Evolutionary conservation across 306 rosid genomes (phyloP).

Genomic region (Dicorynia guianensis): DNA sequence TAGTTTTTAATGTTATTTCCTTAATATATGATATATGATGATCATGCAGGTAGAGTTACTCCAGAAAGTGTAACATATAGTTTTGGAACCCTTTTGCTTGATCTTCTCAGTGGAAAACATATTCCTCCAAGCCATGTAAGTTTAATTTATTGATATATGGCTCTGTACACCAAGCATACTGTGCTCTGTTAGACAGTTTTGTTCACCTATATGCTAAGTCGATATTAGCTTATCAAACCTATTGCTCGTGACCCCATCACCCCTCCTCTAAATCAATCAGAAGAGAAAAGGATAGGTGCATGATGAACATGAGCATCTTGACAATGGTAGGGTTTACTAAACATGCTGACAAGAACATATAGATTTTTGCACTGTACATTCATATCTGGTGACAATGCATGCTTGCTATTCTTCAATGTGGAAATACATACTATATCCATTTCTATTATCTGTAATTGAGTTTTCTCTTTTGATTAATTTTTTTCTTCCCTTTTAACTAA

Average conservation of each 20-base stretch:
- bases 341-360: too few relatives aligned
- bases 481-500: conserved; percentile 24
- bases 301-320: not conserved
- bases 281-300: not conserved
- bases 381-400: not conserved
- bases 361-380: not conserved
- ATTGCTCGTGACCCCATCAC: not conserved
- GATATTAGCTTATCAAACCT: not conserved
- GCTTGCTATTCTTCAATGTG: conserved; percentile 1
- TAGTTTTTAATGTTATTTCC: conserved; percentile 18
- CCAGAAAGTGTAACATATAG: conserved; percentile 93
- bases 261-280: not conserved
- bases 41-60: conserved; percentile 80
- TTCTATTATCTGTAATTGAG: too few relatives aligned
- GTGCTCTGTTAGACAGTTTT: not conserved
- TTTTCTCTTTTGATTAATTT: not conserved
- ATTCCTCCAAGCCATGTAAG: conserved; percentile 99
- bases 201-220: not conserved
- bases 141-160: conserved; percentile 36
- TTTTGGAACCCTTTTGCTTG: conserved; percentile 95
- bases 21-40: conserved; percentile 22
- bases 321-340: too few relatives aligned
- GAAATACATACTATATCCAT: not conserved
- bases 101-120: conserved; percentile 97
- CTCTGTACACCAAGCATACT: not conserved